Conservation (phyloP, 495 filamentous ascomycete species). For the Lineolata rhizophorae region DNA sequence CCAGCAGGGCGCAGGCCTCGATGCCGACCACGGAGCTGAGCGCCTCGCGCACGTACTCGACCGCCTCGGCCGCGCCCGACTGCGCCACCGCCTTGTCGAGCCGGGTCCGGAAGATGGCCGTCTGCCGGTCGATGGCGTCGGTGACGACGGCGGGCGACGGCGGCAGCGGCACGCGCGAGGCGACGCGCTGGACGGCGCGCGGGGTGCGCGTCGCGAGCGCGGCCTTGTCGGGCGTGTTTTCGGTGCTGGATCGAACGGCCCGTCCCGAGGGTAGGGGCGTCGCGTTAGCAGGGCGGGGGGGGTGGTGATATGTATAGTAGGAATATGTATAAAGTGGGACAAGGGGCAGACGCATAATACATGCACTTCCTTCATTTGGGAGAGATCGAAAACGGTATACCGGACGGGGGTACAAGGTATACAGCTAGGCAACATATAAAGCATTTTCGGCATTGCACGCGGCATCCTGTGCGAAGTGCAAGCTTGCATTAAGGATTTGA, state of each 20-base stretch:
- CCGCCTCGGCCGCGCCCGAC: slow-evolving; percentile 28
- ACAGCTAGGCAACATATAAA: too few relatives aligned
- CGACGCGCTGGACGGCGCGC: slow-evolving; percentile 28
- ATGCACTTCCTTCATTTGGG: too few relatives aligned
- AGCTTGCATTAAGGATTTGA: too few relatives aligned
- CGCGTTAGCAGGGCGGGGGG: too few relatives aligned
- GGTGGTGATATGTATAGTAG: too few relatives aligned
- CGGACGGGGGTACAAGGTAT: too few relatives aligned
- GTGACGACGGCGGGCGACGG: slow-evolving; percentile 69
- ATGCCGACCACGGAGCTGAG: slow-evolving; percentile 29
- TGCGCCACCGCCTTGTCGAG: slow-evolving; percentile 22
- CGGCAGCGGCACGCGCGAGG: slow-evolving; percentile 39
- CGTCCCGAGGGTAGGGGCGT: slow-evolving; percentile 8
- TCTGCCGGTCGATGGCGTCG: slow-evolving; percentile 58
- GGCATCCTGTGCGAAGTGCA: too few relatives aligned
- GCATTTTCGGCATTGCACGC: too few relatives aligned
- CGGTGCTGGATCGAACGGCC: slow-evolving; percentile 5
- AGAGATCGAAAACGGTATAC: too few relatives aligned
- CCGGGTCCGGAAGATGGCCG: slow-evolving; percentile 34
- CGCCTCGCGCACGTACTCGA: slow-evolving; percentile 24
- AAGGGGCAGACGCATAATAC: slow-evolving; percentile 10
- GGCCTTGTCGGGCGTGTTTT: slow-evolving; percentile 8
- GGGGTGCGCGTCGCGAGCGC: slow-evolving; percentile 30
- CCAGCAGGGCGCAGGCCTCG: slow-evolving; percentile 24
- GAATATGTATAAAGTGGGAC: too few relatives aligned